These are phyloP conservation scores for Torrubiellomyces zombiae DNA, from an alignment of 2,329 filamentous ascomycete genomes.

Conservation along the genomic window DNA sequence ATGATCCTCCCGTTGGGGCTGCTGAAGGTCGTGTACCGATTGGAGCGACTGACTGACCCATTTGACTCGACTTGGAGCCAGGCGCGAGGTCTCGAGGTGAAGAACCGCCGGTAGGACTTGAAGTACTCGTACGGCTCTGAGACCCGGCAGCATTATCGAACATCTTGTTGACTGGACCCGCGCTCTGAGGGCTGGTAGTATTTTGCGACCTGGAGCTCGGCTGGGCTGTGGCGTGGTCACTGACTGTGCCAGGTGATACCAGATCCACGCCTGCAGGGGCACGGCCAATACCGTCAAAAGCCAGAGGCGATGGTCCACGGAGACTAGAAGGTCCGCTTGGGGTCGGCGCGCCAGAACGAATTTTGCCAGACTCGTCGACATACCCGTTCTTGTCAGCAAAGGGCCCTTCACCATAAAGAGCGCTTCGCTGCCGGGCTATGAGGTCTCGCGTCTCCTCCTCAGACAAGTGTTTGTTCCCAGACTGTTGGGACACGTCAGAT, in stretches of 20 bases:
- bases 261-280: conserved; percentile 19
- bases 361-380: conserved; percentile 48
- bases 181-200: conserved; percentile 65
- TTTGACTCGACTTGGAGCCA: conserved; percentile 33
- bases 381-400: conserved; percentile 53
- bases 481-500: conserved; percentile 24
- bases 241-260: conserved; percentile 22
- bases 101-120: conserved; percentile 64
- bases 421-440: conserved; percentile 88
- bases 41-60: conserved; percentile 59
- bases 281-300: conserved; percentile 45
- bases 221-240: conserved; percentile 27
- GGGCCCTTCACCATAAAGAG: conserved; percentile 66
- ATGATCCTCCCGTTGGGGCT: conserved; percentile 29
- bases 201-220: conserved; percentile 59
- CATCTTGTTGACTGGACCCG: conserved; percentile 36
- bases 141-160: conserved; percentile 39
- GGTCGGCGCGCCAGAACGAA: conserved; percentile 49
- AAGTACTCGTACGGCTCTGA: conserved; percentile 65
- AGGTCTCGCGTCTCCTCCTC: conserved; percentile 93
- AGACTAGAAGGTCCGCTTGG: conserved; percentile 45
- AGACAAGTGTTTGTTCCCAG: conserved; percentile 64
- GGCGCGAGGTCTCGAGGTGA: conserved; percentile 51
- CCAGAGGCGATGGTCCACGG: conserved; percentile 64
- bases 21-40: conserved; percentile 77